Evolutionary conservation across 139 green algal species (phyloP).

Genomic region (Closterium sp.): DNA sequence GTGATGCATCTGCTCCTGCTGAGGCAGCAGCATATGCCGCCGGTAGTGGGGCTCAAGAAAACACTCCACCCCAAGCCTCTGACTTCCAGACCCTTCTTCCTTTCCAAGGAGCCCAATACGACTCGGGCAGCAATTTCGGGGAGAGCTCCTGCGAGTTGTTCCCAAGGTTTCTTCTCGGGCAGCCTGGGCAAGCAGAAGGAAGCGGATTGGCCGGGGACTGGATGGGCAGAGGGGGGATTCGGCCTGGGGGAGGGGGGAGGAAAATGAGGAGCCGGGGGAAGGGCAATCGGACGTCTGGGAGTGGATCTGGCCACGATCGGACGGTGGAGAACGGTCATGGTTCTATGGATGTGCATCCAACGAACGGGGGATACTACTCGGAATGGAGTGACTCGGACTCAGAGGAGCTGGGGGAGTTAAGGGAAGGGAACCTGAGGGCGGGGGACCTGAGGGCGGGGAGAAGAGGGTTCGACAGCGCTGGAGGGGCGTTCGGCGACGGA

Average conservation of each 20-base stretch:
- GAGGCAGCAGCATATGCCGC: not conserved
- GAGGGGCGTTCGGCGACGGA: not conserved
- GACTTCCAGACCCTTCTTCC: no score
- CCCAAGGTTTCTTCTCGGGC: not conserved
- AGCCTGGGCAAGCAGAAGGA: not conserved
- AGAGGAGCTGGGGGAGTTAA: not conserved
- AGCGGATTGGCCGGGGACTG: not conserved
- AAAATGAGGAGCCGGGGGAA: not conserved
- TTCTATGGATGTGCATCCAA: no score
- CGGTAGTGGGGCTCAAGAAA: not conserved
- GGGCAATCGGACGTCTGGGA: not conserved
- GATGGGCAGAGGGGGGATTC: not conserved
- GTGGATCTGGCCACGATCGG: not conserved
- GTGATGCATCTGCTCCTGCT: not conserved
- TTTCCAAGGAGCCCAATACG: not conserved
- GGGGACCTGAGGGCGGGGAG: not conserved
- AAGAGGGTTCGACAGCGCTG: not conserved
- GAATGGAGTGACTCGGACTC: not conserved
- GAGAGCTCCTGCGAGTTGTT: not conserved
- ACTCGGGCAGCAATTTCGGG: not conserved
- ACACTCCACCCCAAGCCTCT: no score
- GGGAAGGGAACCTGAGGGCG: not conserved
- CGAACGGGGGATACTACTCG: not conserved
- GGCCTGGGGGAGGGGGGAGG: not conserved
- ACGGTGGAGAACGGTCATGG: not conserved